Base-by-base conservation (phyloP, 2,329 filamentous ascomycete genomes). In the Phialemoniopsis sp. region DNA sequence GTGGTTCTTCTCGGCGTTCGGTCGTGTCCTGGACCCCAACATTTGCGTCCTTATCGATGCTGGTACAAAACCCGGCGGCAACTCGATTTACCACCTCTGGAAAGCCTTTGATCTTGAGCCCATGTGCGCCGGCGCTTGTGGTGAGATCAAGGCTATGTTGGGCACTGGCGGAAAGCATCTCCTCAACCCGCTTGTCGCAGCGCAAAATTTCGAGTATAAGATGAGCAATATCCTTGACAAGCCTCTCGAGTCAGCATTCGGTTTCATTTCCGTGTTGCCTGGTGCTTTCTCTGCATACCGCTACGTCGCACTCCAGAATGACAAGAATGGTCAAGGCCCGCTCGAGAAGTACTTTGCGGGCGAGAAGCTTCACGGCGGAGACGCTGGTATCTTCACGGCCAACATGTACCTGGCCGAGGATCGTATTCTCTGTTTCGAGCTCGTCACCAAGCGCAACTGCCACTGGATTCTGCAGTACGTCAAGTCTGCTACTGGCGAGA, bases 361-460 rank as follows among this genome's bases (percentile, higher is more conserved):
- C 52, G 93, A 97, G 67, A 96, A 90, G 59, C 88, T 97, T 68
- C 91, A 97, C 57, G 87, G 87, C 42, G 85, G 87, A 40, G 89
- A 89, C 50, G 91, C 91, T 12, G 93, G 91, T 57, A 91, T 97
- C 49, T 98, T 98, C 67, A 95, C 91, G 3, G 91, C 93, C 50
- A 98, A 98, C 65, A 98, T 98, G 93, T 98, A 97, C 58, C 78
- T 98, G 42, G 93, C 93, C 40, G 93, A 98, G 60, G 93, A 98
- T 76, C 88, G 93, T 73, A 98, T 98, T 58, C 81, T 98, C 29
- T 98, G 93, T 64, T 98, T 95, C 73, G 93, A 98, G 66, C 81
- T 98, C 37, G 93, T 98, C 45, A 89, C 90, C 34, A 98, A 98
- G 70, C 82, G 93, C 47, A 96, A 96, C 59, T 96, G 90, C 60